Evolutionary conservation across 2,329 filamentous ascomycete species (phyloP).

Genomic region (Botryotinia globosa): DNA sequence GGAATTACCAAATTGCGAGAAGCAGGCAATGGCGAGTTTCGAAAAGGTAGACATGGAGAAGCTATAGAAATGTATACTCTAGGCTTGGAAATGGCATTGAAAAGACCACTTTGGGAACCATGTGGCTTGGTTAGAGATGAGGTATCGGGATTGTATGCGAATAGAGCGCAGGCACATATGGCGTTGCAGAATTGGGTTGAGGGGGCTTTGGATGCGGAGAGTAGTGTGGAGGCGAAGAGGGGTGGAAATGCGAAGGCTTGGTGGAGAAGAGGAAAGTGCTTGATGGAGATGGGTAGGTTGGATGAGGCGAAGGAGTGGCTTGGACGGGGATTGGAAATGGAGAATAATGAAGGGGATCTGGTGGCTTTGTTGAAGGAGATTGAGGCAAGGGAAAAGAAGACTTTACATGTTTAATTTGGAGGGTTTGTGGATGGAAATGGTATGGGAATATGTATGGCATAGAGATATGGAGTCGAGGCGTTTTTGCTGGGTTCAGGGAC

Average conservation of each 20-base stretch:
- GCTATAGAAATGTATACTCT: constrained; percentile 79
- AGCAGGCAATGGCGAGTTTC: constrained; percentile 76
- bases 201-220: constrained; percentile 82
- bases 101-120: constrained; percentile 84
- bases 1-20: constrained; percentile 90
- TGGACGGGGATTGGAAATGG: constrained; percentile 73
- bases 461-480: constrained; percentile 13
- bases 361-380: constrained; percentile 63
- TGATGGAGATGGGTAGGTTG: constrained; percentile 85
- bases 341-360: constrained; percentile 67
- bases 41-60: constrained; percentile 70
- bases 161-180: constrained; percentile 90
- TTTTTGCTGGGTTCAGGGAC: background rate
- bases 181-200: constrained; percentile 77
- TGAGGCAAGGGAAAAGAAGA: constrained; percentile 43
- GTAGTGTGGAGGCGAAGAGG: constrained; percentile 82
- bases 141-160: constrained; percentile 73
- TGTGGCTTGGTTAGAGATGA: constrained; percentile 81
- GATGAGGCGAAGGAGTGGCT: constrained; percentile 83
- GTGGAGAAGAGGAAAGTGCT: constrained; percentile 82
- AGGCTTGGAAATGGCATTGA: constrained; percentile 85
- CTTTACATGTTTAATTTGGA: constrained; percentile 17
- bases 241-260: constrained; percentile 90
- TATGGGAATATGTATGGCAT: background rate
- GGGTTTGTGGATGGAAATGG: background rate